A percentile compares a stretch with the other conserved stretches of the same genome.
These are phyloP conservation scores for Lasiosphaeria miniovina DNA, from an alignment of 495 filamentous ascomycete genomes.

Conservation along the genomic window DNA sequence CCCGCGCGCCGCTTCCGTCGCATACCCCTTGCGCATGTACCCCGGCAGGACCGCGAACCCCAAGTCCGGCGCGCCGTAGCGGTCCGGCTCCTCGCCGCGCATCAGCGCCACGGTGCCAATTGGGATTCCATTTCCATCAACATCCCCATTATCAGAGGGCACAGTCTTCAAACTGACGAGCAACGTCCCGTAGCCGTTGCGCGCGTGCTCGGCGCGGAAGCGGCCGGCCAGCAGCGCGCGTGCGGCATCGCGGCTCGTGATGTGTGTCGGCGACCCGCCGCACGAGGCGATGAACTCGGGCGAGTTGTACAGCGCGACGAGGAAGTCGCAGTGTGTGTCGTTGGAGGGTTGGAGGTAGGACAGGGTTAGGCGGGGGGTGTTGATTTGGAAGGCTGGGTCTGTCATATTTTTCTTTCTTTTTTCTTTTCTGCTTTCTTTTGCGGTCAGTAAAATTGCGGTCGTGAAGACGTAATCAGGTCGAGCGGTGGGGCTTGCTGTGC, in stretches of 20 bases:
- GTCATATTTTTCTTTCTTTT: constrained; percentile 5
- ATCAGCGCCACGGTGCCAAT: constrained; percentile 33
- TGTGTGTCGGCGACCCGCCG: constrained; percentile 20
- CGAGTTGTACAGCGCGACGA: constrained; percentile 36
- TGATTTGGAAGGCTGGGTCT: constrained; percentile 27
- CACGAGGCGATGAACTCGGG: constrained; percentile 28
- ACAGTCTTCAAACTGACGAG: constrained; percentile 24
- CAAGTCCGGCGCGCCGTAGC: constrained; percentile 33
- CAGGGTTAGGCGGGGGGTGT: constrained; percentile 35
- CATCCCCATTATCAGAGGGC: background rate
- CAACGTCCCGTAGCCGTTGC: constrained; percentile 31
- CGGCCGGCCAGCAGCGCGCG: constrained; percentile 20
- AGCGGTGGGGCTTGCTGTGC: too few relatives aligned
- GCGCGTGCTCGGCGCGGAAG: constrained; percentile 26
- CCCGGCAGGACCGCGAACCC: constrained; percentile 34
- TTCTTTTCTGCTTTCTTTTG: too few relatives aligned
- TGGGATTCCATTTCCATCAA: background rate
- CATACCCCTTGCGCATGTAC: constrained; percentile 38
- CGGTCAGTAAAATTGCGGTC: too few relatives aligned
- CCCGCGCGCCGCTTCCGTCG: constrained; percentile 34
- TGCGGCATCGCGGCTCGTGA: constrained; percentile 28
- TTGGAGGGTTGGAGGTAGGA: constrained; percentile 28
- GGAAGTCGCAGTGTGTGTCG: constrained; percentile 34
- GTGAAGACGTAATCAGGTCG: too few relatives aligned
- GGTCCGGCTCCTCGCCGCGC: constrained; percentile 25